phyloP scores from a whole-genome alignment of 2,329 filamentous ascomycete species.

The Paraconiothyrium brasiliense region DNA sequence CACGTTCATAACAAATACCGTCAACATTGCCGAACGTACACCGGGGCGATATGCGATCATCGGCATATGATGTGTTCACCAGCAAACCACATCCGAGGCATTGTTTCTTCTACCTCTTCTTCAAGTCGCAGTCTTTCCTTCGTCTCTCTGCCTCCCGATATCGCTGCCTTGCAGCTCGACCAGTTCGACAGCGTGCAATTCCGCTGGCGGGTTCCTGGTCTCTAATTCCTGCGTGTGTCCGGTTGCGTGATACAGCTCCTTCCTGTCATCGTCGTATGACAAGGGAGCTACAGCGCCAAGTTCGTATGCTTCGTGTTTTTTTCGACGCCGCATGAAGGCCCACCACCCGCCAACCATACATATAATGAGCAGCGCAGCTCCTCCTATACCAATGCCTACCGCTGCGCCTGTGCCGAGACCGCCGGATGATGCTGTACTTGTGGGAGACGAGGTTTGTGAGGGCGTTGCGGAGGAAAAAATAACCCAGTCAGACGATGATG shows the following conservation, averaged over 20 bases:
- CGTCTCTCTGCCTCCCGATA: background rate
- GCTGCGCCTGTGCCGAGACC: constrained; percentile 31
- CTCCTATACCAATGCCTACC: constrained; percentile 40
- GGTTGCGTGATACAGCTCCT: constrained; percentile 11
- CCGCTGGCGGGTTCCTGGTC: constrained; percentile 14
- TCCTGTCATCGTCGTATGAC: constrained; percentile 8
- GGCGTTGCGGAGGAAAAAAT: constrained; percentile 6
- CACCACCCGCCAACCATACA: constrained; percentile 34
- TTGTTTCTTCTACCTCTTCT: background rate
- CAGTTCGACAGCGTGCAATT: constrained; percentile 22
- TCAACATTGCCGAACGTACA: background rate
- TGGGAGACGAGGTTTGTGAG: background rate
- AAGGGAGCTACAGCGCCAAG: constrained; percentile 9
- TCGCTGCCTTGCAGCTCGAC: constrained; percentile 25
- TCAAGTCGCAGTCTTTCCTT: background rate
- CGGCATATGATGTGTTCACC: too few relatives aligned
- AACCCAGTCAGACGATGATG: background rate
- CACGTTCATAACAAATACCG: background rate
- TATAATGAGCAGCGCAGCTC: constrained; percentile 30
- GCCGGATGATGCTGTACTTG: constrained; percentile 6
- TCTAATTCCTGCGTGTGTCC: constrained; percentile 17
- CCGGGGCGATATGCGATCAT: background rate
- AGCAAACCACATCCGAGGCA: too few relatives aligned
- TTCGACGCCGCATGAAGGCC: constrained; percentile 31
- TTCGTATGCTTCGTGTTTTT: constrained; percentile 14